A percentile compares a stretch with the other conserved stretches of the same genome.
Evolutionary conservation across 2,329 filamentous ascomycete species (phyloP).

Genomic region (Fusarium sp.): DNA sequence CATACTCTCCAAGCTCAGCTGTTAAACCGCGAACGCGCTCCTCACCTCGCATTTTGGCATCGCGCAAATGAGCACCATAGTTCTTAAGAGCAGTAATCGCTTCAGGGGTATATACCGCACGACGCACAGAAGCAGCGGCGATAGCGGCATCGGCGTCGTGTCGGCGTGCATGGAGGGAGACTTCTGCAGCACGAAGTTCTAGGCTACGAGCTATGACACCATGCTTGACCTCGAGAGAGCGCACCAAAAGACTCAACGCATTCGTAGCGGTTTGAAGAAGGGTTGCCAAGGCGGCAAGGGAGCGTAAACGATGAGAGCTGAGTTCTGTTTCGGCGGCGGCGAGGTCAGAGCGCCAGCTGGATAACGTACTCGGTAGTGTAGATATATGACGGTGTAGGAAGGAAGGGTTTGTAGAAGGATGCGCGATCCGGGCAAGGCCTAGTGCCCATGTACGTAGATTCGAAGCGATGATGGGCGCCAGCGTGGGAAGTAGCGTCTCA

Average conservation of each 20-base stretch:
- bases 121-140: slow-evolving; percentile 50
- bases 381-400: slow-evolving; percentile 69
- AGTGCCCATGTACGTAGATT: slow-evolving; percentile 63
- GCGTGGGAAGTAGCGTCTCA: slow-evolving; percentile 58
- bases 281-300: slow-evolving; percentile 51
- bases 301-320: slow-evolving; percentile 53
- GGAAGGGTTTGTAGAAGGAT: slow-evolving; percentile 64
- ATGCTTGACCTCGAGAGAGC: slow-evolving; percentile 66
- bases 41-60: slow-evolving; percentile 58
- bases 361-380: slow-evolving; percentile 56
- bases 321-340: slow-evolving; percentile 50
- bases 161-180: slow-evolving; percentile 57
- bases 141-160: slow-evolving; percentile 54
- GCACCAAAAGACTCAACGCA: slow-evolving; percentile 58
- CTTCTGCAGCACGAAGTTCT: slow-evolving; percentile 61
- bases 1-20: slow-evolving; percentile 62
- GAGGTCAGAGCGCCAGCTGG: slow-evolving; percentile 52
- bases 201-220: slow-evolving; percentile 62
- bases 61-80: slow-evolving; percentile 62
- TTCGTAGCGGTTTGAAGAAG: slow-evolving; percentile 56
- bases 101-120: slow-evolving; percentile 60
- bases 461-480: slow-evolving; percentile 60
- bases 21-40: slow-evolving; percentile 57
- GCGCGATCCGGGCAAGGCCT: slow-evolving; percentile 59
- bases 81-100: slow-evolving; percentile 56